Base-by-base conservation (phyloP, 2,329 filamentous ascomycete genomes). In the Hortaea werneckii region DNA sequence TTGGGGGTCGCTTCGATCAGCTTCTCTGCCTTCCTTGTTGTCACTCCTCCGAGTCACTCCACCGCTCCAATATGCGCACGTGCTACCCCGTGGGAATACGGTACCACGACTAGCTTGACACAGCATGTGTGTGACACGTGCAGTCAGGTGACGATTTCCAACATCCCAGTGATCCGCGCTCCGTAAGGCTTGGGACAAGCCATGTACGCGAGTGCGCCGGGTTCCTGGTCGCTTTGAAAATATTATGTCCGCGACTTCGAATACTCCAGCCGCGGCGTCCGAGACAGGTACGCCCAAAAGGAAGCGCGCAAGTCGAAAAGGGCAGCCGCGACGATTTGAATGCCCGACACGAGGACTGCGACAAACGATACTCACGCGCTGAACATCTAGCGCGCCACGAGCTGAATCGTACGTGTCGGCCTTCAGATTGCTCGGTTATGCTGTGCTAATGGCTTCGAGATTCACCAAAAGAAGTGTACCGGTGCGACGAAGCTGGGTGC, bases 321-420 rank as follows among this genome's bases (percentile, higher is more conserved):
- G 83, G 3, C 69, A 87, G 37, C 83, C 86, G 59, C 87, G 87
- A 66, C 76, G 73, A 73, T 69, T 65, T 37, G 52, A 65, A 60
- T 96, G 89, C 61, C 81, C 82, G 5, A n/a, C 80, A 87, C 50
- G 82, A 87, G 52, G 86, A 83, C 38, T 96, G 89, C 58, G 88
- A 87, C 29, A 95, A 95, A 72, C 92, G 84, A 63, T 96, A 96
- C 65, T 95, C 89, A 20, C 79, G 89, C 63, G 89, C 88, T 5
- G 89, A 95, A 67, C 89, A 95, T 70, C 72, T 95, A 70, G 94
- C 95, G 67, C 82, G 89, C 35, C 89, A 95, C 66, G 87, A 95
- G 68, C 70, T 95, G 53, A 95, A 95, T 63, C 90, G 37, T 39
- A 39, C 9, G 37, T 10, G 8, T 35, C 8, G 32, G 8, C 32